Base-by-base conservation (phyloP, 2,329 filamentous ascomycete species). In the Diaporthe ampelina region DNA sequence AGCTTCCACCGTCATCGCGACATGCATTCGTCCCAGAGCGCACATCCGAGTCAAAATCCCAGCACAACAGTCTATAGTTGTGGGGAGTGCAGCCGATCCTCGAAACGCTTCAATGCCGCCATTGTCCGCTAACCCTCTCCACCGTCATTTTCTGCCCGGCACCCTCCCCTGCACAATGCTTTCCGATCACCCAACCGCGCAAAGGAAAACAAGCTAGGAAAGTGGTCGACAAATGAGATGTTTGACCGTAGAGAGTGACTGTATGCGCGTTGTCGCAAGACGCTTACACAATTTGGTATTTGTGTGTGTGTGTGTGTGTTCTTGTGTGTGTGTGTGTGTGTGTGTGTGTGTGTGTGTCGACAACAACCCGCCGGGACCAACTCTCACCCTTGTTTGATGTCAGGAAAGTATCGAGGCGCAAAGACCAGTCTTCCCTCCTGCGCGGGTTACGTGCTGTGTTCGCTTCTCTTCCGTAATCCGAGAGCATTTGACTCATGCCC, bases 211-310 rank as follows among this genome's bases (percentile, higher is more conserved):
- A 65, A 67, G 58, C 32, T 45, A 67, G 68, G 59, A 71, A 74
- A 58, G 24, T 54, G 58, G 29, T 54, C 58, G 48, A 72, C 73
- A 74, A 67, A 72, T 58, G 52, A 74, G 57, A 74, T 63, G 45
- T 54, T 43, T 54, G 63, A 29, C 58, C n/a, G 29, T 45, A 72
- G 21, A 52, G 56, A 74, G 68, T 52, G 74, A 72, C 54, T 70
- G 74, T 73, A 37, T 69, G 40, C 72, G 67, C 72, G 67, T 26
- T 61, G 76, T 76, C 72, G 75, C 72, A 72, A 75, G 75, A 75
- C 73, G 50, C 69, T 65, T 72, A 59, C 50, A 67, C 75, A 37
- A 40, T 69, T 37, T 50, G 40, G 40, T 43, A 3, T 43, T 1
- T 21, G 17, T 19, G 43, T 45, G 15, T 48, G 40, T 50, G 72